These are phyloP conservation scores for Scleroderma citrinum DNA, from an alignment of 768 basidiomycete genomes.

Conservation along the genomic window DNA sequence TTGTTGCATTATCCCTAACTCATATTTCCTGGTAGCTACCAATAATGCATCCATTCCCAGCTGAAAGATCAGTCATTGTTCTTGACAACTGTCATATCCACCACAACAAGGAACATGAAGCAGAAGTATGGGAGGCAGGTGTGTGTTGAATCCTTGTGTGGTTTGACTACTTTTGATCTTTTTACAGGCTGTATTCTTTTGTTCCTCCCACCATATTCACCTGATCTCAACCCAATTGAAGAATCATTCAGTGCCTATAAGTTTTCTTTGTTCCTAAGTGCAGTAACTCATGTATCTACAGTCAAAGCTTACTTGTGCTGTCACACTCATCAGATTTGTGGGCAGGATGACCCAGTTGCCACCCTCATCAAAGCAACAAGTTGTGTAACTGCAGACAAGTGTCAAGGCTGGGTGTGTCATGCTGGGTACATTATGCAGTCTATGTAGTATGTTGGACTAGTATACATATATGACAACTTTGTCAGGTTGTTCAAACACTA, in stretches of 20 bases:
- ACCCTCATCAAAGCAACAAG: not conserved
- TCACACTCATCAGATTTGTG: not conserved
- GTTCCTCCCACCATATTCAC: too few relatives aligned
- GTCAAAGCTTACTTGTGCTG: not conserved
- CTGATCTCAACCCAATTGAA: not conserved
- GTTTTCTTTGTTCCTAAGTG: not conserved
- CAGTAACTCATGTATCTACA: not conserved
- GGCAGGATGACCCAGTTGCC: not conserved
- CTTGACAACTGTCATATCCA: slow-evolving; percentile 28
- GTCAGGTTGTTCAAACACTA: too few relatives aligned
- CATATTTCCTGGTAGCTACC: slow-evolving; percentile 31
- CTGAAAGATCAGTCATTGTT: slow-evolving; percentile 18
- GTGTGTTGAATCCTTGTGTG: too few relatives aligned
- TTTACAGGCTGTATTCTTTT: too few relatives aligned
- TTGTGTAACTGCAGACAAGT: not conserved
- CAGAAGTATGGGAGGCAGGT: not conserved
- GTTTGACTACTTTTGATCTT: too few relatives aligned
- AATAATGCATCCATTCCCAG: slow-evolving; percentile 25
- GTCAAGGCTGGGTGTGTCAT: slow-evolving; percentile 1
- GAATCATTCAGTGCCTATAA: not conserved
- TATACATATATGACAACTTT: too few relatives aligned
- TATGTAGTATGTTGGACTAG: too few relatives aligned
- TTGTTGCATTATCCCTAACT: not conserved
- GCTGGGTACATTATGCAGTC: slow-evolving; percentile 1
- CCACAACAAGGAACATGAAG: slow-evolving; percentile 15